These are phyloP conservation scores for Candida silvicultrix DNA, from an alignment of 805 yeast genomes.

Conservation along the genomic window DNA sequence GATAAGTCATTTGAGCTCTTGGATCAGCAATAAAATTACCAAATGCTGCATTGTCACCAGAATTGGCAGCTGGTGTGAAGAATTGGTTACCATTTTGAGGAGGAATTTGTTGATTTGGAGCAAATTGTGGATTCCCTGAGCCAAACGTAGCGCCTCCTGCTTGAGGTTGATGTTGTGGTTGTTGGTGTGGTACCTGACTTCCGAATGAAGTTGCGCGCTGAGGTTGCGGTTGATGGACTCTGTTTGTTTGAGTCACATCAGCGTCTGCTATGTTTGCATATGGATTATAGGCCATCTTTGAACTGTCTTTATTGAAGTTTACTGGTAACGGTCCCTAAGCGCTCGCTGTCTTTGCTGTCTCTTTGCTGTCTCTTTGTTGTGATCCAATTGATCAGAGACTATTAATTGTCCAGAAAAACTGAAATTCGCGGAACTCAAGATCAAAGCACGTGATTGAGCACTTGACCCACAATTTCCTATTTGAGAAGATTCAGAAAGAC, in stretches of 20 bases:
- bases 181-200: constrained; percentile 19
- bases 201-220: constrained; percentile 7
- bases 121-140: constrained; percentile 6
- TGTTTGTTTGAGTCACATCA: constrained; percentile 12
- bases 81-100: constrained; percentile 9
- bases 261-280: constrained; percentile 27
- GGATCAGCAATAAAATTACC: constrained; percentile 65
- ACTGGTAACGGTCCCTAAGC: too few relatives aligned
- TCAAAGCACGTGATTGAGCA: not conserved
- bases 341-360: not conserved
- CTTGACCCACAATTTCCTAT: not conserved
- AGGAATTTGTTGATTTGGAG: constrained; percentile 8
- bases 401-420: too few relatives aligned
- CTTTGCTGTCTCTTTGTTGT: not conserved
- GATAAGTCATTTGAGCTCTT: constrained; percentile 77
- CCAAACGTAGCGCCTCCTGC: constrained; percentile 3
- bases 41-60: constrained; percentile 13
- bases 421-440: not conserved
- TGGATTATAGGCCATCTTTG: constrained; percentile 41
- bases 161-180: constrained; percentile 24
- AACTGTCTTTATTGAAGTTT: too few relatives aligned
- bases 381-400: not conserved
- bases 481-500: not conserved
- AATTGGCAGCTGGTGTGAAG: constrained; percentile 4
- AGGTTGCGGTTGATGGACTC: constrained; percentile 17